phyloP scores from a whole-genome alignment of 345 rosid genomes.

The Populus alba region DNA sequence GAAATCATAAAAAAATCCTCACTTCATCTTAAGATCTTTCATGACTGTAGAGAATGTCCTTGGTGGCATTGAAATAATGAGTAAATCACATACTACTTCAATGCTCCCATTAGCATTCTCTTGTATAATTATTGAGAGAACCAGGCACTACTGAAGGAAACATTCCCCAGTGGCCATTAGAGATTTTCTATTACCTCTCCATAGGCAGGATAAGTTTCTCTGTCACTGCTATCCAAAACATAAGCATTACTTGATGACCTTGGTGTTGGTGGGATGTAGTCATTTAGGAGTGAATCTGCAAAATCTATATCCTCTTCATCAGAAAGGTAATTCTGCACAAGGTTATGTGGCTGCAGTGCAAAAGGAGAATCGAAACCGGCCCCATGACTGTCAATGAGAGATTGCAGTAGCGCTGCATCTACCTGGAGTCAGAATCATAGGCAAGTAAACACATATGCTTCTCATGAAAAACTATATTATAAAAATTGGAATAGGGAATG shows the following conservation, averaged over 20 bases:
- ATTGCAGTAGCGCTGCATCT: no score
- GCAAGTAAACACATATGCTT: constrained; percentile 1
- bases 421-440: constrained; percentile 14
- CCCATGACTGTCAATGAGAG: fast-evolving
- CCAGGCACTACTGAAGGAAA: not conserved
- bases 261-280: not conserved
- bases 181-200: constrained; percentile 18
- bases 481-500: no score
- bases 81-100: not conserved
- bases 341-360: not conserved
- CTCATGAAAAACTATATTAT: not conserved
- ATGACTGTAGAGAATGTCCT: not conserved
- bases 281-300: constrained; percentile 9
- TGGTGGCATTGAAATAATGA: not conserved
- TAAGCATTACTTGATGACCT: constrained; percentile 8
- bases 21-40: constrained; percentile 6
- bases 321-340: not conserved
- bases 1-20: not conserved
- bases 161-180: not conserved
- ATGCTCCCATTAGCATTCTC: not conserved
- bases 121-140: not conserved
- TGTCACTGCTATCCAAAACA: constrained; percentile 12
- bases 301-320: constrained; percentile 1
- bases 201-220: not conserved
- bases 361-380: not conserved